Conservation (phyloP, 2,329 filamentous ascomycete species). For the Trichoderma atroviride region DNA sequence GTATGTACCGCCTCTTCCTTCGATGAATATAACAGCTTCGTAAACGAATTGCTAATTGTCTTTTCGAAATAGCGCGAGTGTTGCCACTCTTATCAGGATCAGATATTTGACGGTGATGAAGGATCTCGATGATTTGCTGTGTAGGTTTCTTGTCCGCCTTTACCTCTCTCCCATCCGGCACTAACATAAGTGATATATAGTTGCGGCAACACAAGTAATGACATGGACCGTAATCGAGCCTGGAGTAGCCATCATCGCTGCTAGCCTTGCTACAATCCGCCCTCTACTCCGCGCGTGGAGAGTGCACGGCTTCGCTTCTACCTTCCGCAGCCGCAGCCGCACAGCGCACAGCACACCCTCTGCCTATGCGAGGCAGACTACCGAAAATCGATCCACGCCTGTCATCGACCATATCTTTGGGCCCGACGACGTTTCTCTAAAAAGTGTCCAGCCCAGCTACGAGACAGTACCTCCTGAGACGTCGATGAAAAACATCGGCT, state of each 20-base stretch:
- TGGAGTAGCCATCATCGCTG: conserved; percentile 57
- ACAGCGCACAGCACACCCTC: conserved; percentile 41
- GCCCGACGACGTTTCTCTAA: conserved; percentile 43
- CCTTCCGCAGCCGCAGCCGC: conserved; percentile 41
- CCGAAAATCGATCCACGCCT: conserved; percentile 32
- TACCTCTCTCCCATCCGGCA: conserved; percentile 8
- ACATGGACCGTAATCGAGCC: conserved; percentile 62
- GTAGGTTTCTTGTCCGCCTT: conserved; percentile 40
- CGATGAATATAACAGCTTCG: neutral
- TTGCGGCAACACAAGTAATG: conserved; percentile 54
- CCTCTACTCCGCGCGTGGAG: conserved; percentile 54
- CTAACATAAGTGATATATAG: conserved; percentile 35
- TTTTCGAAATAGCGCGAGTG: conserved; percentile 47
- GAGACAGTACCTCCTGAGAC: conserved; percentile 15
- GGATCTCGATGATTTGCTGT: conserved; percentile 51
- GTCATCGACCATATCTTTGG: conserved; percentile 40
- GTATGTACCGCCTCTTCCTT: conserved; percentile 35
- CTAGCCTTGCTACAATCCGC: conserved; percentile 57
- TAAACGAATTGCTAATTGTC: conserved; percentile 24
- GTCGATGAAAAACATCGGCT: conserved; percentile 25
- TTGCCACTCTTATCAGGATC: conserved; percentile 57
- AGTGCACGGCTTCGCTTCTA: conserved; percentile 51
- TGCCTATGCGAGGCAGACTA: conserved; percentile 33
- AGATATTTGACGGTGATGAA: conserved; percentile 51
- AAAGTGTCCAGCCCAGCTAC: conserved; percentile 32